Percentiles rank a stretch among this genome's conserved stretches.
These are phyloP conservation scores for Halophytophthora polymorphica DNA, from an alignment of 352 stramenopile species.

Conservation along the genomic window DNA sequence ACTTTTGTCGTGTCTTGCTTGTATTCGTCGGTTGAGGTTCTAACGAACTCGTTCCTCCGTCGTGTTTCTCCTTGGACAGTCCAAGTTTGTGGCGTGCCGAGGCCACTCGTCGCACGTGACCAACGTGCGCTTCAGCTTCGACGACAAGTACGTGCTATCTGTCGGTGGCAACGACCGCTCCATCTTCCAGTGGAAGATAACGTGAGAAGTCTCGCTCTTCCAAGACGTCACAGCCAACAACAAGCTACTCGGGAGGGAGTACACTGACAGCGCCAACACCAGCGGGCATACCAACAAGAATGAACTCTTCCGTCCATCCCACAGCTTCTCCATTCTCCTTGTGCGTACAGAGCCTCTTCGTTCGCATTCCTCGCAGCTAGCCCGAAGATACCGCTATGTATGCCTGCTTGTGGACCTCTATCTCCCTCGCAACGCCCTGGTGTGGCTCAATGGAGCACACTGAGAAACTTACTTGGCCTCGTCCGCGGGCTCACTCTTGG, in stretches of 20 bases:
- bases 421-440: slow-evolving; percentile 3
- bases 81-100: slow-evolving; percentile 44
- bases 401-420: slow-evolving; percentile 13
- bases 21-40: slow-evolving; percentile 3
- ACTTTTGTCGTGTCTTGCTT: neutral
- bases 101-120: slow-evolving; percentile 84
- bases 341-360: neutral
- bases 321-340: too few species aligned
- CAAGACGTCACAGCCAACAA: neutral
- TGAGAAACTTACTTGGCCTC: slow-evolving; percentile 23
- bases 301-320: too few species aligned
- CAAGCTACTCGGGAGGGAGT: neutral
- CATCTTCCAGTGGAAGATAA: slow-evolving; percentile 84
- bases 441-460: neutral
- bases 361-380: too few species aligned
- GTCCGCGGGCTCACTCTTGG: slow-evolving; percentile 32
- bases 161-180: slow-evolving; percentile 81
- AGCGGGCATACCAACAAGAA: too few species aligned
- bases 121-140: slow-evolving; percentile 76
- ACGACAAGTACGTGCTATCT: slow-evolving; percentile 83
- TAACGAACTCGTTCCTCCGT: neutral
- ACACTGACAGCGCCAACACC: neutral
- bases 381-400: too few species aligned
- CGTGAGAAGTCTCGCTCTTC: slow-evolving; percentile 11
- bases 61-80: slow-evolving; percentile 16